phyloP scores from a whole-genome alignment of 495 filamentous ascomycete genomes.

The Neurospora cerealis region DNA sequence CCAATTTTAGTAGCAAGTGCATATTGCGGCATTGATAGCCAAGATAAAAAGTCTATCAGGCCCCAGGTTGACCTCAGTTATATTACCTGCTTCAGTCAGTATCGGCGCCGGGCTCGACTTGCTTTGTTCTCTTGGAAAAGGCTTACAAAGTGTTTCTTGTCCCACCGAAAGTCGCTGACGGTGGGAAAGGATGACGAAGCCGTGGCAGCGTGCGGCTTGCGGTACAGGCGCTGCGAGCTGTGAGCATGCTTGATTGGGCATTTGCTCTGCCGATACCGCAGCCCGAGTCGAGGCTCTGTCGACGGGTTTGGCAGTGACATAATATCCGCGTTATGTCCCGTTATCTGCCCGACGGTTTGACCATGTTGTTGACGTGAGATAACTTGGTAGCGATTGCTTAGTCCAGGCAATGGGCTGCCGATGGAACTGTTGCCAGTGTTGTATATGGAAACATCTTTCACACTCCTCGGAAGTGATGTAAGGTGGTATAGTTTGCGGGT shows the following conservation, averaged over 20 bases:
- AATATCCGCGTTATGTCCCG: neutral
- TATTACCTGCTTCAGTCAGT: neutral
- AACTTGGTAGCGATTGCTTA: neutral
- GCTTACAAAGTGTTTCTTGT: neutral
- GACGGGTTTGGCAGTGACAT: neutral
- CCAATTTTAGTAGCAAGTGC: neutral
- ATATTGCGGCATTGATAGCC: neutral
- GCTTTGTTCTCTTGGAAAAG: neutral
- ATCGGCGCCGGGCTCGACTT: neutral
- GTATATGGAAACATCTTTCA: neutral
- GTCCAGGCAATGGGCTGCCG: neutral
- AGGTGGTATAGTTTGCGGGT: neutral
- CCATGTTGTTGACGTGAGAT: neutral
- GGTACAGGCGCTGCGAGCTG: neutral
- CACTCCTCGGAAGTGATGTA: neutral
- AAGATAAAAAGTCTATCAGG: neutral
- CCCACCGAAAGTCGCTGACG: neutral
- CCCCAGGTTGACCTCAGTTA: neutral
- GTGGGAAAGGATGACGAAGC: neutral
- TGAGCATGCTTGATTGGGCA: neutral
- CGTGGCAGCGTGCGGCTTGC: neutral
- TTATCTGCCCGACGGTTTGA: neutral
- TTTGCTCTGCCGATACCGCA: neutral
- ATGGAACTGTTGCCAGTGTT: neutral
- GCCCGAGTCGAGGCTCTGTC: neutral